phyloP scores from a whole-genome alignment of 495 filamentous ascomycete genomes.

The Tuber magnatum region DNA sequence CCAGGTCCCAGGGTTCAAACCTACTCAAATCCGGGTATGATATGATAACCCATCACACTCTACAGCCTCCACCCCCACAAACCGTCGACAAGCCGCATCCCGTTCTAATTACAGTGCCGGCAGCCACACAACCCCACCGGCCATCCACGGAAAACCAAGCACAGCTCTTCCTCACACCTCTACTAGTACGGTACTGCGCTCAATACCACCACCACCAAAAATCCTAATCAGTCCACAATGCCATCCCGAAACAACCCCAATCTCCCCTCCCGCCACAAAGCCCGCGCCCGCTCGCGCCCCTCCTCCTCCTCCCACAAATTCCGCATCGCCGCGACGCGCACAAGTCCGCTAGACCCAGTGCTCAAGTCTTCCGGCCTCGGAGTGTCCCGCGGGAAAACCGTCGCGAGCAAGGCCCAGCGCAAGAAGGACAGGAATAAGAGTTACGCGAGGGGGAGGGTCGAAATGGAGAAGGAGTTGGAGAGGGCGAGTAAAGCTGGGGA shows the following conservation, averaged over 20 bases:
- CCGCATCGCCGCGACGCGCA: conserved; percentile 9
- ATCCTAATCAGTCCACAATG: conserved; percentile 13
- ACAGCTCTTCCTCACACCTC: background rate
- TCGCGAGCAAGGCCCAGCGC: conserved; percentile 20
- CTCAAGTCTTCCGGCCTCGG: conserved; percentile 17
- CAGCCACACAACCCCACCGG: background rate
- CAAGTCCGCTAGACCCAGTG: conserved; percentile 7
- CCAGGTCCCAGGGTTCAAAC: background rate
- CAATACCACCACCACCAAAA: conserved; percentile 6
- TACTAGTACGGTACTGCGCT: background rate
- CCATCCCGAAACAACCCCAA: conserved; percentile 34
- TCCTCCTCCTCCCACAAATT: conserved; percentile 10
- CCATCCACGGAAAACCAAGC: background rate
- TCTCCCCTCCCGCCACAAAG: conserved; percentile 27
- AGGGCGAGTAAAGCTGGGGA: conserved; percentile 30
- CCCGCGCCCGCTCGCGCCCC: conserved; percentile 20
- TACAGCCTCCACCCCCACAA: background rate
- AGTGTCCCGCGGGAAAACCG: conserved; percentile 15
- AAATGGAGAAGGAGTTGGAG: conserved; percentile 20
- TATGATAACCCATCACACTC: background rate
- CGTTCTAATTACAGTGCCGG: background rate
- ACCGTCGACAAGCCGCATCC: background rate
- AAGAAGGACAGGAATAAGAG: conserved; percentile 19
- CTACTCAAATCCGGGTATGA: no score
- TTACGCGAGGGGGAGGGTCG: conserved; percentile 23